A percentile compares a stretch with the other conserved stretches of the same genome.
Evolutionary conservation across 371 early-diverging fungal species (phyloP).

Genomic region (Apophysomyces elegans): DNA sequence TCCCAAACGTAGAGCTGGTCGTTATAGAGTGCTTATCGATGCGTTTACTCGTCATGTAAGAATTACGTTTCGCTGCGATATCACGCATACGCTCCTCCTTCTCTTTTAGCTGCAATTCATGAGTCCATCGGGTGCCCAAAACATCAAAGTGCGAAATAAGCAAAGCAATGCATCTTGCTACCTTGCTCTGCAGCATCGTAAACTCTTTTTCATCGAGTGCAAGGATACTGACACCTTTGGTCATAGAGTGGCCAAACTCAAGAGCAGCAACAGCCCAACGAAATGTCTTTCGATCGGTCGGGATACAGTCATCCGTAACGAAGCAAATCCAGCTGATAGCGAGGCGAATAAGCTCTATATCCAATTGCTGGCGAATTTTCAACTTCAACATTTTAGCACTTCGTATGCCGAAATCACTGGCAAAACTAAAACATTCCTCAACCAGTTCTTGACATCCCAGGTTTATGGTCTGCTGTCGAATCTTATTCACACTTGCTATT

Average conservation of each 20-base stretch:
- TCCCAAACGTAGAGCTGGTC: conserved; percentile 45
- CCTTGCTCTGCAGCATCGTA: conserved; percentile 66
- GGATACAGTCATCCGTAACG: conserved; percentile 76
- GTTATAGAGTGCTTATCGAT: conserved; percentile 39
- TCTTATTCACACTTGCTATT: conserved; percentile 56
- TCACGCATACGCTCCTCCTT: conserved; percentile 47
- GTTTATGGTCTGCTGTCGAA: conserved; percentile 56
- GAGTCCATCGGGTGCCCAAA: conserved; percentile 62
- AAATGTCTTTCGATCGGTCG: conserved; percentile 81
- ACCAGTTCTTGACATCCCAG: conserved; percentile 71
- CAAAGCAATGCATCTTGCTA: conserved; percentile 80
- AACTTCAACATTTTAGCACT: conserved; percentile 67
- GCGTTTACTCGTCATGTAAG: conserved; percentile 35
- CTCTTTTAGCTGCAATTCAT: conserved; percentile 49
- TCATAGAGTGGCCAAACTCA: conserved; percentile 81
- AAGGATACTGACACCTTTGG: conserved; percentile 59
- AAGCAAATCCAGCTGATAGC: conserved; percentile 89
- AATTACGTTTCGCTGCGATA: conserved; percentile 41
- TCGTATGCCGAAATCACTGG: conserved; percentile 76
- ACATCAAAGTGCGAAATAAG: conserved; percentile 84
- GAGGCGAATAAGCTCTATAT: conserved; percentile 66
- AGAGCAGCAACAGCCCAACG: conserved; percentile 89
- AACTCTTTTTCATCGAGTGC: conserved; percentile 51
- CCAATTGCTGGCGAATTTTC: conserved; percentile 54
- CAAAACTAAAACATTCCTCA: conserved; percentile 84